Evolutionary conservation across 176 grass and related monocot genomes (phyloP).

Genomic region (Musa troglodytarum): DNA sequence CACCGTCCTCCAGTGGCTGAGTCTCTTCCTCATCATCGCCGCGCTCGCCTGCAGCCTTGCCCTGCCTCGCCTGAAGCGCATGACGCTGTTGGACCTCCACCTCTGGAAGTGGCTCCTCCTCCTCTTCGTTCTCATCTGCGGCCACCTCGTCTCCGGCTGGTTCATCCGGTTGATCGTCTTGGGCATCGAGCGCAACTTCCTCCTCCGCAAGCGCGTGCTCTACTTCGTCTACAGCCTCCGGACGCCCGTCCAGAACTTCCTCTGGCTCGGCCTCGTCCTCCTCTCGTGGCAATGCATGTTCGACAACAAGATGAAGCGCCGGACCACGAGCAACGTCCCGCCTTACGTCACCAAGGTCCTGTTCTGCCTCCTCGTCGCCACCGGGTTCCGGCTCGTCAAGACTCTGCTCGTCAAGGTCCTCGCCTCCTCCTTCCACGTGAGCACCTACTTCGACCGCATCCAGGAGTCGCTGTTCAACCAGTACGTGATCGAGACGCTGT

Average conservation of each 20-base stretch:
- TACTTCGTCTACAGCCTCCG: constrained; percentile 97
- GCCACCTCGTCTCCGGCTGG: constrained; percentile 87
- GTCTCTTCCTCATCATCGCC: constrained; percentile 66
- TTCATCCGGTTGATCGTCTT: constrained; percentile 64
- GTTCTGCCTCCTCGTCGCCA: constrained; percentile 74
- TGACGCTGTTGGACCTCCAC: constrained; percentile 56
- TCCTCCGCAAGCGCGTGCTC: constrained; percentile 74
- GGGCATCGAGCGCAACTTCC: constrained; percentile 77
- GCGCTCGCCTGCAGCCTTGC: constrained; percentile 56
- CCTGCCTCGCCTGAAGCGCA: constrained; percentile 25
- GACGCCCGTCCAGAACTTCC: constrained; percentile 65
- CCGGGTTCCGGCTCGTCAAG: constrained; percentile 61
- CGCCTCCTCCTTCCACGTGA: constrained; percentile 89
- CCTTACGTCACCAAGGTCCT: constrained; percentile 88
- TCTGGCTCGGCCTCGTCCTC: constrained; percentile 87
- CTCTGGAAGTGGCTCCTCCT: constrained; percentile 95
- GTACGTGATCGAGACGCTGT: constrained; percentile 92
- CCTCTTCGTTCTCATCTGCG: constrained; percentile 77
- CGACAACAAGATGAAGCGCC: constrained; percentile 33
- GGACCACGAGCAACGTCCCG: constrained; percentile 36
- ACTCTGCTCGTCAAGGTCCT: constrained; percentile 92
- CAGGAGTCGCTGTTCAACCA: constrained; percentile 96
- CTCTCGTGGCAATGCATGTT: constrained; percentile 67
- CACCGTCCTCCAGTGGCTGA: constrained; percentile 57
- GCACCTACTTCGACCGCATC: constrained; percentile 95